Conservation (phyloP, 176 grass and related monocot species). For the Panicum miliaceum region DNA sequence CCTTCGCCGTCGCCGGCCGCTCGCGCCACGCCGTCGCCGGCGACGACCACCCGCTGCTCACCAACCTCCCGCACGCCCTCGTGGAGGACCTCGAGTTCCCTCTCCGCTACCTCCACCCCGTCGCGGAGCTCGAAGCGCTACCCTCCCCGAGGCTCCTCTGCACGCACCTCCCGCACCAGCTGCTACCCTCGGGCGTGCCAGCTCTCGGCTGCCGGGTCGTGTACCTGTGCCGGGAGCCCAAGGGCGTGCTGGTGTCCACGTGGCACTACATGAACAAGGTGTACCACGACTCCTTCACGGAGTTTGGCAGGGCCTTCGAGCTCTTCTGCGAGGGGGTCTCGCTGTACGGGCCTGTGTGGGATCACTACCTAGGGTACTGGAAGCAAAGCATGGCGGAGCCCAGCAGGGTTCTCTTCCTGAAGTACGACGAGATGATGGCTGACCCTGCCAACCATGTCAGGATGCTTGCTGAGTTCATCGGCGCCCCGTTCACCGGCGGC, state of each 20-base stretch:
- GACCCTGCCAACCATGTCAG: not conserved
- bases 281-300: not conserved
- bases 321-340: slow-evolving; percentile 20
- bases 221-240: slow-evolving; percentile 31
- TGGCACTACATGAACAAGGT: slow-evolving; percentile 30
- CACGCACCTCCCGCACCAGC: not conserved
- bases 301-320: not conserved
- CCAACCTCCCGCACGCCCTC: not conserved
- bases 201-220: slow-evolving; percentile 5
- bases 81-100: slow-evolving; percentile 16
- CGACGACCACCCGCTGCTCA: not conserved
- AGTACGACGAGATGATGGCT: slow-evolving; percentile 26
- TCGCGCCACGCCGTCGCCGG: not conserved
- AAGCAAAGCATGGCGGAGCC: not conserved
- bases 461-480: slow-evolving; percentile 29
- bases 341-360: not conserved
- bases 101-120: not conserved
- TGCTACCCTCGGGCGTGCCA: not conserved
- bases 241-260: slow-evolving; percentile 30
- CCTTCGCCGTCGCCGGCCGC: slow-evolving; percentile 29
- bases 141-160: slow-evolving; percentile 24
- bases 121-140: not conserved
- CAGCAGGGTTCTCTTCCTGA: slow-evolving; percentile 20
- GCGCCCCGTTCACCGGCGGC: not conserved
- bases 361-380: slow-evolving; percentile 18